Evolutionary conservation across 306 rosid genomes (phyloP).

Genomic region (Lathyrus oleraceus): DNA sequence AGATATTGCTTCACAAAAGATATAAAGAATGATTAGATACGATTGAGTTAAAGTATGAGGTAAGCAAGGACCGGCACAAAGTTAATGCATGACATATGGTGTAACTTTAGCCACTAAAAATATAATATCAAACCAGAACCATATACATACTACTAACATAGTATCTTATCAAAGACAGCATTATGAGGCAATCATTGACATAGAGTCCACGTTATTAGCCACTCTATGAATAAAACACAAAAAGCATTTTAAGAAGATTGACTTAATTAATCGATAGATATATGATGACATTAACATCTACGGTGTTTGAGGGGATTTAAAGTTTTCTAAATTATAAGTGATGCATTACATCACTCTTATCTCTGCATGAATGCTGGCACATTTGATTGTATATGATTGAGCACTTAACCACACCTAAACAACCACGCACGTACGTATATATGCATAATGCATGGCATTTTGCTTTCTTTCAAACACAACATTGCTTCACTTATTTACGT

Average conservation of each 20-base stretch:
- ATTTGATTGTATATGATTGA: background rate
- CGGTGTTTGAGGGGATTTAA: slow-evolving; percentile 16
- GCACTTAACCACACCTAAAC: slow-evolving; percentile 33
- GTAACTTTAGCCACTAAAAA: background rate
- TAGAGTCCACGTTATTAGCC: slow-evolving; percentile 39
- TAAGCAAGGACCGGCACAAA: slow-evolving; percentile 40
- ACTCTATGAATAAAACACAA: slow-evolving; percentile 28
- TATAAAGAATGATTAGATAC: slow-evolving; percentile 28
- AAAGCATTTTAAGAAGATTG: slow-evolving; percentile 32
- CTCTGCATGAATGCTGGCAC: slow-evolving; percentile 18
- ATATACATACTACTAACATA: background rate
- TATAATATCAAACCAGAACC: slow-evolving; percentile 28
- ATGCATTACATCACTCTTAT: slow-evolving; percentile 48
- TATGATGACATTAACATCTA: slow-evolving; percentile 11
- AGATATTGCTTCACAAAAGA: background rate
- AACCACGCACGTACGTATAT: background rate
- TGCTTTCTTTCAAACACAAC: slow-evolving; percentile 21
- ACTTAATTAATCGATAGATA: background rate
- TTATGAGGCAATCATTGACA: slow-evolving; percentile 46
- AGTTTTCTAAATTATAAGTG: slow-evolving; percentile 28
- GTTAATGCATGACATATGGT: slow-evolving; percentile 41
- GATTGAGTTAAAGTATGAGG: slow-evolving; percentile 41
- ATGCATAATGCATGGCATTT: background rate
- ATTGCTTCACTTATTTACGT: slow-evolving; percentile 43
- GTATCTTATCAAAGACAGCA: background rate